Base-by-base conservation (phyloP, 805 yeast genomes). In the Cyberlindnera suaveolens region DNA sequence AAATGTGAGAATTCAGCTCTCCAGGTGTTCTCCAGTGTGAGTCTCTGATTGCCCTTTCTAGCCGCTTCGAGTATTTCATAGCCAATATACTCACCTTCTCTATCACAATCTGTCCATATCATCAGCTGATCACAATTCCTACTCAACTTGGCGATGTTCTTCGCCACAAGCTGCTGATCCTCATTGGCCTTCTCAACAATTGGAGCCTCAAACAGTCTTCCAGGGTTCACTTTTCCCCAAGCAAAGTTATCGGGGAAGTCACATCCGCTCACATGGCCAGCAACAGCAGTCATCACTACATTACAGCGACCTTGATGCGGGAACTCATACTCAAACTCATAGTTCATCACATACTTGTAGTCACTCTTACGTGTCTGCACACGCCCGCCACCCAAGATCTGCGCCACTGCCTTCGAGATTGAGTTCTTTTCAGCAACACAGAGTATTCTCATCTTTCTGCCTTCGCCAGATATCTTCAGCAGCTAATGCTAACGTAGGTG, bases 21-120 rank as follows among this genome's bases (percentile, higher is more conserved):
- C 70, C 76, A 79, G 4, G 82, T 68, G 29, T 72, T 70, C 10
- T 67, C 71, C 16, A 75, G 54, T 1, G 63, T 66, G 35, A 88
- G 56, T 2, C 64, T 49, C 1, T 63, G 52, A 56, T 84, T 65
- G 1, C 63, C 67, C 48, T 68, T 70, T 39, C 60, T 58, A 0
- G 96, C 96, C n/a, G 80, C 82, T 41, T 79, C 72, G 31, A 77
- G 71, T 14, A 95, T 78, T 54, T 90, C 96, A 66, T 72, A 78
- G 0, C 97, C 98, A 44, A 90, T 90, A 61, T 80, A 84, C 61
- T 90, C 98, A 2, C 98, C 98, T 60, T 90, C 98, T 31, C 97
- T 70, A 71, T 90, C 98, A 64, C 99, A 93, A 72, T 93, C 99
- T 1, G 99, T 93, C 98, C 99, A 93, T 7, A 93, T 87, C 85